Evolutionary conservation across 305 asterid genomes (phyloP).

Genomic region (Galium porrigens): DNA sequence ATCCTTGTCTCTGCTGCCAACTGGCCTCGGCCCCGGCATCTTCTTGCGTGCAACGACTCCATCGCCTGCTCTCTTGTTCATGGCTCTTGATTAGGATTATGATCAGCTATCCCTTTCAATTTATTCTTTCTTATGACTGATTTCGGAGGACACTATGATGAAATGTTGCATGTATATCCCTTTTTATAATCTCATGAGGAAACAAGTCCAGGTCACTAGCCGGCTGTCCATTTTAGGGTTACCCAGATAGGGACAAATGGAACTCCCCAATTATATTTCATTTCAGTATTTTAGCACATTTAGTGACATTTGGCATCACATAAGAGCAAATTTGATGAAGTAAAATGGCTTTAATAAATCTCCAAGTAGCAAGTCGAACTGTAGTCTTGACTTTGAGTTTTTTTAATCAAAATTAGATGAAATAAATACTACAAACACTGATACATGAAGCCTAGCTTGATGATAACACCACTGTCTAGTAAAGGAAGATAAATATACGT

Average conservation of each 20-base stretch:
- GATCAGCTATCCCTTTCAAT: neutral
- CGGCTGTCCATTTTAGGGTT: conserved; percentile 12
- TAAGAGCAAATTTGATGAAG: neutral
- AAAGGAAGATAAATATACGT: neutral
- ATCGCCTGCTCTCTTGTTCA: conserved; percentile 13
- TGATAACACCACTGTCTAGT: neutral
- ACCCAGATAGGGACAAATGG: conserved; percentile 3
- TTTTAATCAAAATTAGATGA: neutral
- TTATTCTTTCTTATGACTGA: neutral
- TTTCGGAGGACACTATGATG: neutral
- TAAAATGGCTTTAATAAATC: neutral
- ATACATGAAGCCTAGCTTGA: neutral
- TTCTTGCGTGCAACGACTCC: conserved; percentile 4
- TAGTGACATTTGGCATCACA: conserved; percentile 13
- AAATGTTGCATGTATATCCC: neutral
- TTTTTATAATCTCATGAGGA: neutral
- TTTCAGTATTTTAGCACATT: conserved; percentile 1
- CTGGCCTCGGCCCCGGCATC: conserved; percentile 7
- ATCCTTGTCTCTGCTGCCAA: conserved; percentile 31
- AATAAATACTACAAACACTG: neutral
- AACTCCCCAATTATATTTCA: neutral
- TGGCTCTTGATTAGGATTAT: neutral
- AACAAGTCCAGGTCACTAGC: conserved; percentile 6
- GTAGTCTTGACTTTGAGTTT: neutral
- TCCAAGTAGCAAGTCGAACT: neutral